Evolutionary conservation across 2,329 filamentous ascomycete genomes (phyloP), one percentile per base, ranked within the genome.

Genomic region (Sordariomycetes sp.): DNA sequence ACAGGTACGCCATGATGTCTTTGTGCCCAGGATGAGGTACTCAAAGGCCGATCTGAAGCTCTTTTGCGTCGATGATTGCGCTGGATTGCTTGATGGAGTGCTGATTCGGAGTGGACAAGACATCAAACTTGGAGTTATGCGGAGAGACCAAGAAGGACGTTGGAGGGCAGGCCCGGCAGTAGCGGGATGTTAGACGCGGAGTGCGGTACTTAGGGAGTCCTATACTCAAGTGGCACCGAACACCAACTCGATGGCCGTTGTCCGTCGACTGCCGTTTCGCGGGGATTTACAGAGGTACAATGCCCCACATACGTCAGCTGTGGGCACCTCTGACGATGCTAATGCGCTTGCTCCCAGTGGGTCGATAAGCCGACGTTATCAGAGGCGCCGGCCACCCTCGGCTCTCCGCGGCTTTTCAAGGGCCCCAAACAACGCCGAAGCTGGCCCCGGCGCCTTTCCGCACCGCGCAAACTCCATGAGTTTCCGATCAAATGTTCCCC

Each of bases 1-100:
- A 67, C 57, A 72, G 64, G 57, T 69, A 65, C 51, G 77, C 68
- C 80, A 83, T 84, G 51, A 55, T 65, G 63, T 53, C 35, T 48
- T 48, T 51, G 35, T 39, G 15, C 28, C 17, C 20, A 34, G 34
- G 24, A 32, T 8, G 28, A n/a, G n/a, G 28, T 25, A 36, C 32
- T 22, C 35, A 22, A 24, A 54, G 36, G 45, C 34, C 36, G 57
- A 36, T 50, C 20, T 20, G 54, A 50, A 28, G 36, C 22, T 28
- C n/a, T 12, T 50, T 22, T 20, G 45, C 45, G 20, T 24, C n/a
- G 8, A 2, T 8, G 45, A 22, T 22, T 22, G 45, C 2, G n/a
- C 22, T 50, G 10, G 20, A 20, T 22, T 50, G n/a, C 8, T 5
- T 10, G 8, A 20, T 24, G 45, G 45, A 12, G 6, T 22, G 22